Evolutionary conservation across 2,329 filamentous ascomycete species (phyloP), one percentile per base, ranked within the genome.

Genomic region (Alternaria sp.): DNA sequence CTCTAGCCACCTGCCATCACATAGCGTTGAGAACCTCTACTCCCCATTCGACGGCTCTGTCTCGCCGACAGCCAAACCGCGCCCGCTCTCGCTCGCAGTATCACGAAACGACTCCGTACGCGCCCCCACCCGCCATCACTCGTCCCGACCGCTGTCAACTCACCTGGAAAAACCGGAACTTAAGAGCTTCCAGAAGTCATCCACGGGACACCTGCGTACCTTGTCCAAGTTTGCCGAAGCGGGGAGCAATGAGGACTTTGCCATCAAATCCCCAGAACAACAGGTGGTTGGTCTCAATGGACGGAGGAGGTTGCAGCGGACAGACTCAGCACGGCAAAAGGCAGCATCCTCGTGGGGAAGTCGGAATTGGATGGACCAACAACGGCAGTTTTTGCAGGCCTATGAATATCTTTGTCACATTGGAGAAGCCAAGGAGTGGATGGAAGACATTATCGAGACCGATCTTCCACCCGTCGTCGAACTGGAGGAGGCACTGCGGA

Each of bases 331-430:
- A 51, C 80, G 79, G 52, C 86, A 85, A 62, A 87, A 84, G 66
- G 80, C 80, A 17, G 78, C 81, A 23, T 79, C 82, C 41, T 80
- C 83, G 48, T 95, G 93, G 89, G 87, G 91, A 63, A 88, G 89
- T 21, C 87, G 91, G 49, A 96, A 94, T 75, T 99, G 95, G 95
- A 99, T 99, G 94, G 95, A 99, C 77, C 95, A 96, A 75, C 94
- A 99, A 75, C 87, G 95, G 26, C 94, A 98, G 76, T 98, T 97
- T 72, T 80, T 99, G 52, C 92, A 96, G 77, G 95, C 95, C 6
- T 99, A 99, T 74, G 95, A 99, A 77, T 99, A 99, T 75, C 89
- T 99, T 36, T 99, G 95, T 75, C 95, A 99, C 74, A 98, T 99
- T 66, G 95, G 95, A 76, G 95, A 99, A 81, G 95, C 95, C 23